Evolutionary conservation across 2,329 filamentous ascomycete genomes (phyloP), one percentile per base, ranked within the genome.

Genomic region (Aspergillus sp.): DNA sequence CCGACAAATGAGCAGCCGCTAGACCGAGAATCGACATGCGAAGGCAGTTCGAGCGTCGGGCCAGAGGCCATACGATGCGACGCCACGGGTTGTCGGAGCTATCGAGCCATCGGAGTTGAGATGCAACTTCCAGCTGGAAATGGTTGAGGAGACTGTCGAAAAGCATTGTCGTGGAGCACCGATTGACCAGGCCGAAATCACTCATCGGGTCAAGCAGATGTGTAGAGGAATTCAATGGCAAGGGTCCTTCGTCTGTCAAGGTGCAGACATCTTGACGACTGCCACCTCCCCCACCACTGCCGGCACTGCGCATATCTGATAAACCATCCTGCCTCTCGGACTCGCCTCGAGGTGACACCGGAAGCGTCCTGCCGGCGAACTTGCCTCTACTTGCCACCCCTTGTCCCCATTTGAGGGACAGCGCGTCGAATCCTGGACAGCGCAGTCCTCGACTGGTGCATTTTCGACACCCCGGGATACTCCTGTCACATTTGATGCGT

Each of bases 401-500:
- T 46, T 75, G 71, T 49, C 67, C 68, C 72, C 74, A 77, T 64
- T 70, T 70, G 49, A 75, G 59, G 12, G 67, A 63, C 26, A 64
- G 6, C 52, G 65, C 64, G 49, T 70, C 71, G 54, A 75, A 77
- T 0, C 74, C 74, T 3, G 74, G 67, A 60, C 75, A 77, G 22
- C 59, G 46, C 1, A 75, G 63, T 5, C 66, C 68, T 49, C 73
- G 73, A 50, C 72, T 71, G 20, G 61, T 65, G 57, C 75, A 77
- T 62, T 76, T 77, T n/a, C 62, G 65, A 62, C 74, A 77, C 31
- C 69, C 63, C 10, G 73, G 73, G 12, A 75, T 56, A 45, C 65
- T 71, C 31, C 73, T 65, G 57, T 77, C 73, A 55, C 74, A 77
- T 52, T 67, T 73, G 26, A 77, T 74, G 54, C 75, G 71, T n/a